phyloP scores from a whole-genome alignment of 495 filamentous ascomycete species.

The Evansstolkia leycettana region DNA sequence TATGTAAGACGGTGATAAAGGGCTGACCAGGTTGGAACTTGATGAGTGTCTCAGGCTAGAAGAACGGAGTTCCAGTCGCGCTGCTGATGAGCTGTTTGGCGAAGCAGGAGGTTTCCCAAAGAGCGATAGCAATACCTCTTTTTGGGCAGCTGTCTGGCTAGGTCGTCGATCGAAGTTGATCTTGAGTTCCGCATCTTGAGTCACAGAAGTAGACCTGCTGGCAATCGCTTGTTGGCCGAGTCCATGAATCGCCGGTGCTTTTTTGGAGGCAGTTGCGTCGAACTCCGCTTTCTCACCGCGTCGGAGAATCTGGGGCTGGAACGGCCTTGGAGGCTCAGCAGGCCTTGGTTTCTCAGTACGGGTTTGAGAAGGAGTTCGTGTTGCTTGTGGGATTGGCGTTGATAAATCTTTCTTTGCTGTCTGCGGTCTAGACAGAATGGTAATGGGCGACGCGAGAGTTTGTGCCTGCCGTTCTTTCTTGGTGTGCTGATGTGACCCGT shows the following conservation, averaged over 20 bases:
- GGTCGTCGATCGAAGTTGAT: conserved; percentile 26
- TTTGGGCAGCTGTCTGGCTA: conserved; percentile 46
- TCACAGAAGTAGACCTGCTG: not conserved
- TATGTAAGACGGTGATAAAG: conserved; percentile 30
- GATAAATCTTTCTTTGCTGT: conserved; percentile 20
- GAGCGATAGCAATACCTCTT: conserved; percentile 54
- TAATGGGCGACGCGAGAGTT: conserved; percentile 26
- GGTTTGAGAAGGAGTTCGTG: conserved; percentile 8
- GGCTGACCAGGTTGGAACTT: conserved; percentile 27
- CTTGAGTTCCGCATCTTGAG: conserved; percentile 3
- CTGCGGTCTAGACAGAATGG: conserved; percentile 31
- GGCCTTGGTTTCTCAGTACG: conserved; percentile 9
- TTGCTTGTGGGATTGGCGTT: conserved; percentile 5
- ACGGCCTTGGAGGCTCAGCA: conserved; percentile 30
- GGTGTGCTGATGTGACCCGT: conserved; percentile 13
- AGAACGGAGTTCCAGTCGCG: conserved; percentile 15
- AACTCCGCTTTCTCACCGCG: conserved; percentile 31
- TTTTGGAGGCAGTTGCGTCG: conserved; percentile 11
- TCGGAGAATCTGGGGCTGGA: conserved; percentile 50
- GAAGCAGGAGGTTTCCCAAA: conserved; percentile 46
- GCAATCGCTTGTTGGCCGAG: conserved; percentile 5
- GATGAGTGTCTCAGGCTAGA: conserved; percentile 8
- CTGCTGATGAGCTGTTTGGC: conserved; percentile 10
- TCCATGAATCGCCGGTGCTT: conserved; percentile 8
- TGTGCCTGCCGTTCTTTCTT: conserved; percentile 11